Conservation (phyloP, 768 basidiomycete genomes). For the Calocybe indica region DNA sequence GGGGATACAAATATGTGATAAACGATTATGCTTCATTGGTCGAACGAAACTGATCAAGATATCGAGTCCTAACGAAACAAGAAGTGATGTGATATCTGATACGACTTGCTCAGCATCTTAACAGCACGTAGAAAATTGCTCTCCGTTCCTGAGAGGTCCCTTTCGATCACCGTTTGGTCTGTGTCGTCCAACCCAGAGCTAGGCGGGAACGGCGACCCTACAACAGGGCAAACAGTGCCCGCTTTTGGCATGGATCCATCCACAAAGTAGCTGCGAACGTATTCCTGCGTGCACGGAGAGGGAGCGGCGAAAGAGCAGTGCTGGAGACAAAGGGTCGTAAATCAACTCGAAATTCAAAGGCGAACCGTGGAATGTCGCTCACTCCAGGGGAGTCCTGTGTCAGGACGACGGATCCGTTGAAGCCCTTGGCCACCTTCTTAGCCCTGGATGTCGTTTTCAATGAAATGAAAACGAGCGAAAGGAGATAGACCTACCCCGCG, state of each 20-base stretch:
- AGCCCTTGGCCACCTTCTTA: constrained; percentile 24
- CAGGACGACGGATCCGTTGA: constrained; percentile 31
- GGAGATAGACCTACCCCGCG: constrained; percentile 13
- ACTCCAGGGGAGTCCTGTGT: constrained; percentile 38
- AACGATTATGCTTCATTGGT: too few relatives aligned
- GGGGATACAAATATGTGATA: too few relatives aligned
- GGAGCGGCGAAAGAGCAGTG: background rate
- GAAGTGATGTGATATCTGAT: too few relatives aligned
- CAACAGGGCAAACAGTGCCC: constrained; percentile 32
- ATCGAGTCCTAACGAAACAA: too few relatives aligned
- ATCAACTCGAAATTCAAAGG: background rate
- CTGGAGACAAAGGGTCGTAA: constrained; percentile 15
- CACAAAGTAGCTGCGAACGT: background rate
- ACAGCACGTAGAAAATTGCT: too few relatives aligned
- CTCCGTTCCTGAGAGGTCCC: too few relatives aligned
- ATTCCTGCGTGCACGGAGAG: background rate
- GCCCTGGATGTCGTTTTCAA: constrained; percentile 20
- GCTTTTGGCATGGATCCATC: constrained; percentile 32
- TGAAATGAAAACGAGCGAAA: background rate
- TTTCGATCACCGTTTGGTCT: too few relatives aligned
- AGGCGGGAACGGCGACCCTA: constrained; percentile 2
- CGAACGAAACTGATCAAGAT: too few relatives aligned
- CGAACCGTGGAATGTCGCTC: constrained; percentile 2
- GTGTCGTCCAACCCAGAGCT: too few relatives aligned
- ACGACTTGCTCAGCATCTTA: too few relatives aligned